These are phyloP conservation scores for Entonaema liquescens DNA, from an alignment of 495 filamentous ascomycete species.

Conservation along the genomic window DNA sequence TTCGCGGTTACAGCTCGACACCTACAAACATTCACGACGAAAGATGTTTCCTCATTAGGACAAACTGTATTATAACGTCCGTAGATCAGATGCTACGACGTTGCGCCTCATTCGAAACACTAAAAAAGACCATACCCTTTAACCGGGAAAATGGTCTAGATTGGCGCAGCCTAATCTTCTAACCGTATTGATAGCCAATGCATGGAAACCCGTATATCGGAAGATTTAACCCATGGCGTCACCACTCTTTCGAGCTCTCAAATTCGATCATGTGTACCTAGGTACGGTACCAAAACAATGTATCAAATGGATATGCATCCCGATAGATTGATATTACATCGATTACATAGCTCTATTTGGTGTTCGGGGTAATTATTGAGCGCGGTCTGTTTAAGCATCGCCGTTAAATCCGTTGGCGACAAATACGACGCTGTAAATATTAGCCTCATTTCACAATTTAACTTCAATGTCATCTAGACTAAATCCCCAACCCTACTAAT, in stretches of 20 bases:
- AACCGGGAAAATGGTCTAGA: neutral
- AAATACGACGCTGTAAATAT: neutral
- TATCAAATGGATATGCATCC: neutral
- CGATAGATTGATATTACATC: neutral
- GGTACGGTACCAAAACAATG: neutral
- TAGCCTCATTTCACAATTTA: neutral
- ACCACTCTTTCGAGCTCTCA: neutral
- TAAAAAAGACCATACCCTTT: neutral
- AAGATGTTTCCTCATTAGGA: neutral
- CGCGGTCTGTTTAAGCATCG: neutral
- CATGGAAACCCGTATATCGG: neutral
- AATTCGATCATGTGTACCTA: neutral
- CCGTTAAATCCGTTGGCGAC: neutral
- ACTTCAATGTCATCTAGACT: neutral
- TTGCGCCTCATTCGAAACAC: neutral
- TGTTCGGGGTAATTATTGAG: neutral
- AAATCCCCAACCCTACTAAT: too few relatives aligned
- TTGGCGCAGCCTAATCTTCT: neutral
- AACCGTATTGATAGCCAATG: neutral
- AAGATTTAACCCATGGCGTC: neutral
- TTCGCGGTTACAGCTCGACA: neutral
- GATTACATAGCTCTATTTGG: neutral
- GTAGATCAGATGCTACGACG: neutral
- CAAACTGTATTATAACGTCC: neutral
- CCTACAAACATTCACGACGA: neutral